Conservation (phyloP, 768 basidiomycete species). For the Boletus barrowsii region DNA sequence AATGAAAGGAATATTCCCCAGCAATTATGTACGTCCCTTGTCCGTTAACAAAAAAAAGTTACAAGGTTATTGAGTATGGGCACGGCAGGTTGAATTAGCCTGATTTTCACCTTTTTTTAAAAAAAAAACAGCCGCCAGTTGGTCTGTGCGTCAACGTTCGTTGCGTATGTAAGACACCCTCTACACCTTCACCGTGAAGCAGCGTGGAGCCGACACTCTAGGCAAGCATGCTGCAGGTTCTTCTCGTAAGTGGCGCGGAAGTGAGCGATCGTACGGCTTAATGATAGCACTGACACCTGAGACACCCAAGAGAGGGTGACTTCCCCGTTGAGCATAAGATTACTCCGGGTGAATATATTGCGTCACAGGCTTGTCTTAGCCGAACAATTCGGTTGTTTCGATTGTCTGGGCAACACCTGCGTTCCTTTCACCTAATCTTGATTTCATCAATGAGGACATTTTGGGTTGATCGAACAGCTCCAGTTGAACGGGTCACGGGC, state of each 20-base stretch:
- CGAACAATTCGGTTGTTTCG: constrained; percentile 9
- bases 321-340: constrained; percentile 14
- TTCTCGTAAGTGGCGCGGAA: constrained; percentile 33
- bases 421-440: constrained; percentile 1
- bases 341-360: constrained; percentile 24
- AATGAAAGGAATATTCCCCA: constrained; percentile 79
- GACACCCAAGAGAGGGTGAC: constrained; percentile 8
- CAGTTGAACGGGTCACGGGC: neutral
- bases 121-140: neutral
- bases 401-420: neutral
- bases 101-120: constrained; percentile 25
- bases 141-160: constrained; percentile 17
- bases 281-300: constrained; percentile 11
- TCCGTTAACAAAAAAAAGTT: constrained; percentile 6
- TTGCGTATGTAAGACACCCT: constrained; percentile 24
- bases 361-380: constrained; percentile 18
- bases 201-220: constrained; percentile 11
- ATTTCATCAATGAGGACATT: constrained; percentile 1
- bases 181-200: constrained; percentile 16
- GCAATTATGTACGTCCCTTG: constrained; percentile 70
- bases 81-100: constrained; percentile 46
- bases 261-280: constrained; percentile 22
- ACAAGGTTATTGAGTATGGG: constrained; percentile 22
- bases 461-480: constrained; percentile 2
- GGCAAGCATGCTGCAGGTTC: constrained; percentile 20